Evolutionary conservation across 2,329 filamentous ascomycete genomes (phyloP), one percentile per base, ranked within the genome.

Genomic region (Ascomycota sp.): DNA sequence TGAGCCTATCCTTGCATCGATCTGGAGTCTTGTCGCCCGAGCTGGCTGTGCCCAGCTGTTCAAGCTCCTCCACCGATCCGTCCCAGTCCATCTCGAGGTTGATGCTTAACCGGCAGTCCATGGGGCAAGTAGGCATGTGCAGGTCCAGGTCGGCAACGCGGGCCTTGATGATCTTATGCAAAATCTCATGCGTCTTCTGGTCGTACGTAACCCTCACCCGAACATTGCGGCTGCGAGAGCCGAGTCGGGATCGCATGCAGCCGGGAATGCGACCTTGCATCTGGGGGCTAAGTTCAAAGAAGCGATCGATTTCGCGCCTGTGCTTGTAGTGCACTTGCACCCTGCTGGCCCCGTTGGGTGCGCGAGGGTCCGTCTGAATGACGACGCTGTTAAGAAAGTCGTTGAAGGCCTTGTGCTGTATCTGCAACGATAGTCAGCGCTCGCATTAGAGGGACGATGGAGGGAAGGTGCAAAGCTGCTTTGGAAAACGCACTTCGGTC

Each of bases 71-170:
- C 4, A 71, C 60, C 0, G 78, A 43, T 2, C 83, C 81, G 4
- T 82, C 65, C 58, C 75, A 92, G 31, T 75, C 67, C 68, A 91
- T 83, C 68, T 98, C 91, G 2, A 98, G 65, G 46, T 93, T 95
- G 45, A 98, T 73, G 43, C 82, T 92, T 40, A 98, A 75, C 8
- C 89, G 79, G 53, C 83, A 93, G 52, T 98, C 89, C 44, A 94
- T 79, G 3, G 70, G 69, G 7, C 66, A 68, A 29, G 61, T 59
- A 0, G 89, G 86, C 40, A 82, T 77, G 51, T 78, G 75, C 12
- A 98, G 65, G 42, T 93, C 78, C n/a, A 94, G 57, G 47, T 98
- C 83, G 19, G 70, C 74, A 10, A 95, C 63, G n/a, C 83, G 72
- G 19, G 75, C 72, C 57, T 98, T 98, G 52, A 98, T 72, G 42